Percentiles rank a stretch among this genome's conserved stretches.
These are phyloP conservation scores for Tetraselmis striata DNA, from an alignment of 139 green algal genomes.

Conservation along the genomic window DNA sequence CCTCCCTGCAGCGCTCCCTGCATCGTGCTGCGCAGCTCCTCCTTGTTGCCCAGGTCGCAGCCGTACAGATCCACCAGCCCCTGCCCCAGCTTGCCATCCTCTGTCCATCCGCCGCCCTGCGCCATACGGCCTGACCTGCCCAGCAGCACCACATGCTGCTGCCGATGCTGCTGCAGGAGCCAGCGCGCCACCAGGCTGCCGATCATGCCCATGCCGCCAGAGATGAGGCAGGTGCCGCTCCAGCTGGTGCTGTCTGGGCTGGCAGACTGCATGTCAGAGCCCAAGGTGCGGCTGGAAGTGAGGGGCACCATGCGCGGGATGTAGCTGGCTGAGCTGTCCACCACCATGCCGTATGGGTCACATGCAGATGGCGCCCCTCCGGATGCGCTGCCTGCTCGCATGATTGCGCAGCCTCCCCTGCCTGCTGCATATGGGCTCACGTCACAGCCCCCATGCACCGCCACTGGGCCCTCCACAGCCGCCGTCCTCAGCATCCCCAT, in stretches of 20 bases:
- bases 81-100: too few relatives aligned
- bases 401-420: not conserved
- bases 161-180: not conserved
- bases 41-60: not conserved
- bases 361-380: not conserved
- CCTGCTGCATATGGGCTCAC: not conserved
- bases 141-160: not conserved
- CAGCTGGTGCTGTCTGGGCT: too few relatives aligned
- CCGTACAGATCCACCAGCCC: not conserved
- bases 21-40: not conserved
- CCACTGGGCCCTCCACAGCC: not conserved
- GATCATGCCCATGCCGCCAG: not conserved
- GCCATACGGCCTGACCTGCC: conserved; percentile 4
- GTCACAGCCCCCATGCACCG: not conserved
- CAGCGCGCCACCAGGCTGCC: not conserved
- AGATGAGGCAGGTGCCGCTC: not conserved
- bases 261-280: too few relatives aligned
- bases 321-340: not conserved
- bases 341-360: not conserved
- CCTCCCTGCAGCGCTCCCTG: not conserved
- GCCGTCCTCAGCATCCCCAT: not conserved
- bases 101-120: too few relatives aligned
- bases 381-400: too few relatives aligned
- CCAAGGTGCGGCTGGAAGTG: too few relatives aligned
- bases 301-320: not conserved